phyloP scores from a whole-genome alignment of 1,139 yeast species.

The Diutina mesorugosa region DNA sequence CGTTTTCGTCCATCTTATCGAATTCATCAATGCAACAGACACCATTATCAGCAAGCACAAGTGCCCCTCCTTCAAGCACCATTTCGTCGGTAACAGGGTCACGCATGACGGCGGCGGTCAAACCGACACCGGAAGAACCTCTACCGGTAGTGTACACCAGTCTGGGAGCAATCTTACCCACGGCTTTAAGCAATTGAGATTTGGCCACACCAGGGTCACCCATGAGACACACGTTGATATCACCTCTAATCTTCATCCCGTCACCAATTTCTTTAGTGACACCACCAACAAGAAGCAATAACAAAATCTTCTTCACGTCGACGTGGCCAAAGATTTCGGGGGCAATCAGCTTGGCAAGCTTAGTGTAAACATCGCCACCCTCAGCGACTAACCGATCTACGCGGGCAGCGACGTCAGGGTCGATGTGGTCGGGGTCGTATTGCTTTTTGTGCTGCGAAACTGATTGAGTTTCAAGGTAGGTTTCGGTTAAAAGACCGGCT shows the following conservation, averaged over 20 bases:
- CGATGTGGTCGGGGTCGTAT: conserved; percentile 55
- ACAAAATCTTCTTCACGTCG: conserved; percentile 84
- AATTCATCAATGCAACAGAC: conserved; percentile 98
- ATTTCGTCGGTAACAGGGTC: conserved; percentile 98
- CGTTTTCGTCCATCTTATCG: conserved; percentile 96
- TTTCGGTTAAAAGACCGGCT: conserved; percentile 90
- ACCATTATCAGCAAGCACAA: conserved; percentile 95
- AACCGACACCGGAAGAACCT: conserved; percentile 98
- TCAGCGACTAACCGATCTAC: conserved; percentile 37
- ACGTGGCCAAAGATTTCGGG: conserved; percentile 95
- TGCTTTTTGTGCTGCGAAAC: conserved; percentile 82
- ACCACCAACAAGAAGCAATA: conserved; percentile 83
- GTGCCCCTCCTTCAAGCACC: conserved; percentile 97
- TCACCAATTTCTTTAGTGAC: conserved; percentile 92
- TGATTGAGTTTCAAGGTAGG: conserved; percentile 80
- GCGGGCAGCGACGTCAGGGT: conserved; percentile 40
- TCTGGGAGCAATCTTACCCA: conserved; percentile 88
- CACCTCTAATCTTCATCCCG: conserved; percentile 96
- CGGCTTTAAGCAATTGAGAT: conserved; percentile 86
- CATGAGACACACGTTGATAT: conserved; percentile 91
- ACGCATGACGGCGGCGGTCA: conserved; percentile 98
- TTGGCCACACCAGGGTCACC: conserved; percentile 99
- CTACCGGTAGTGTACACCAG: conserved; percentile 98
- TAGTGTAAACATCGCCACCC: conserved; percentile 59
- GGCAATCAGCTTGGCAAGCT: conserved; percentile 81